These are phyloP conservation scores for Lachnellula hyalina DNA, from an alignment of 2,329 filamentous ascomycete genomes.

Conservation along the genomic window DNA sequence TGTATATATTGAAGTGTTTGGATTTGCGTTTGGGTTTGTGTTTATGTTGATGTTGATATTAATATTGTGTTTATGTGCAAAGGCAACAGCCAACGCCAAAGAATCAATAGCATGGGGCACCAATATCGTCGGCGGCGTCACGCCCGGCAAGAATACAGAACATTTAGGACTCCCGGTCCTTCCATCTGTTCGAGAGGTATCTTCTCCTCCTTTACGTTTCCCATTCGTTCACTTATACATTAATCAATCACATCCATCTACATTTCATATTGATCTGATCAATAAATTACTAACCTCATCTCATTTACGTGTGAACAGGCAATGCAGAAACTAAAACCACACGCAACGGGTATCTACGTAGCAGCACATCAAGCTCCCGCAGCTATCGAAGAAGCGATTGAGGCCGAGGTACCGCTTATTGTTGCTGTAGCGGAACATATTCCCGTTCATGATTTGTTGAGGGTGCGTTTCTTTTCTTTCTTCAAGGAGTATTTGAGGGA, in stretches of 20 bases:
- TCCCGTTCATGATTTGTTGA: slow-evolving; percentile 65
- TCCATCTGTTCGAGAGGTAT: slow-evolving; percentile 56
- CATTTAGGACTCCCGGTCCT: slow-evolving; percentile 70
- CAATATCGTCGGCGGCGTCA: slow-evolving; percentile 74
- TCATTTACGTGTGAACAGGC: slow-evolving; percentile 40
- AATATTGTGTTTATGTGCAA: not conserved
- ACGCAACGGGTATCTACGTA: slow-evolving; percentile 76
- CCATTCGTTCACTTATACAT: too few species aligned
- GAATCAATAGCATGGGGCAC: slow-evolving; percentile 75
- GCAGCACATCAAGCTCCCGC: slow-evolving; percentile 66
- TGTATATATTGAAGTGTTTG: too few species aligned
- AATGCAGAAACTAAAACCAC: slow-evolving; percentile 63
- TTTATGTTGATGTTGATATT: not conserved
- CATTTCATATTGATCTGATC: not conserved
- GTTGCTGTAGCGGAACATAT: slow-evolving; percentile 73
- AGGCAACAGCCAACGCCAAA: slow-evolving; percentile 70
- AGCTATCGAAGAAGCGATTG: slow-evolving; percentile 76
- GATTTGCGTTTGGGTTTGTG: too few species aligned
- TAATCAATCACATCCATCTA: too few species aligned
- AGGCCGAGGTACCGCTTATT: slow-evolving; percentile 69
- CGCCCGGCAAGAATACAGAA: slow-evolving; percentile 62
- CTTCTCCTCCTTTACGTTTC: too few species aligned
- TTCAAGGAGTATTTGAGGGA: not conserved
- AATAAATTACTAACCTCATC: not conserved
- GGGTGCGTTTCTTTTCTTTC: slow-evolving; percentile 40